phyloP scores from a whole-genome alignment of 257 asterid species.

The Anisodus acutangulus region DNA sequence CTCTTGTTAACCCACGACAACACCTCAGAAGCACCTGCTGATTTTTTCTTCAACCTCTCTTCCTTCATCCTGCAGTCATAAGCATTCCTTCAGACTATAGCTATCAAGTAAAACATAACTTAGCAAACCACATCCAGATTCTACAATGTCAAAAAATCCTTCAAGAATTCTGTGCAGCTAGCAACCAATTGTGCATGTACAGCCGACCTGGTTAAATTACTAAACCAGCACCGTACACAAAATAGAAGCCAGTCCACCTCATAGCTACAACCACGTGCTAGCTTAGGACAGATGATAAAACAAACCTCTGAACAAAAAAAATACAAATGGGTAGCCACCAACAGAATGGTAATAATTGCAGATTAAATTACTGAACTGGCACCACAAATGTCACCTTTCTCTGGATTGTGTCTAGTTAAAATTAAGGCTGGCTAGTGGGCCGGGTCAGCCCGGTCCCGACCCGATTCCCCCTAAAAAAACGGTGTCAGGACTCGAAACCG shows the following conservation, averaged over 20 bases:
- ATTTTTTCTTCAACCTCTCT: constrained; percentile 70
- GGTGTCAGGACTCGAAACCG: too few relatives aligned
- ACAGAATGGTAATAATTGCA: background rate
- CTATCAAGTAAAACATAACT: constrained; percentile 13
- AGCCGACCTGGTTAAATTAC: background rate
- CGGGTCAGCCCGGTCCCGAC: too few relatives aligned
- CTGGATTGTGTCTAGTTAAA: background rate
- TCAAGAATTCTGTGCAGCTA: constrained; percentile 3
- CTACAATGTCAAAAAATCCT: background rate
- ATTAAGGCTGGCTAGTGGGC: background rate
- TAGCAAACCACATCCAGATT: background rate
- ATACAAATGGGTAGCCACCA: background rate
- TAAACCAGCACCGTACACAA: background rate
- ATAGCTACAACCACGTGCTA: background rate
- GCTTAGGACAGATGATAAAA: background rate
- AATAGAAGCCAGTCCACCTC: background rate
- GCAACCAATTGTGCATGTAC: constrained; percentile 12
- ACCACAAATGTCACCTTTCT: background rate
- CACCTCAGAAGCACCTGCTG: constrained; percentile 82
- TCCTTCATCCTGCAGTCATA: constrained; percentile 69
- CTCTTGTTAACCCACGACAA: constrained; percentile 80
- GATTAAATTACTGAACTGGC: constrained; percentile 23
- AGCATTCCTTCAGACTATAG: constrained; percentile 20
- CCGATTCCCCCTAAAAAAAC: too few relatives aligned
- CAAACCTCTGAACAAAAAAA: background rate